Percentiles rank a stretch among this genome's conserved stretches.
Conservation (phyloP, 2,329 filamentous ascomycete species). For the Fusarium devonianum region DNA sequence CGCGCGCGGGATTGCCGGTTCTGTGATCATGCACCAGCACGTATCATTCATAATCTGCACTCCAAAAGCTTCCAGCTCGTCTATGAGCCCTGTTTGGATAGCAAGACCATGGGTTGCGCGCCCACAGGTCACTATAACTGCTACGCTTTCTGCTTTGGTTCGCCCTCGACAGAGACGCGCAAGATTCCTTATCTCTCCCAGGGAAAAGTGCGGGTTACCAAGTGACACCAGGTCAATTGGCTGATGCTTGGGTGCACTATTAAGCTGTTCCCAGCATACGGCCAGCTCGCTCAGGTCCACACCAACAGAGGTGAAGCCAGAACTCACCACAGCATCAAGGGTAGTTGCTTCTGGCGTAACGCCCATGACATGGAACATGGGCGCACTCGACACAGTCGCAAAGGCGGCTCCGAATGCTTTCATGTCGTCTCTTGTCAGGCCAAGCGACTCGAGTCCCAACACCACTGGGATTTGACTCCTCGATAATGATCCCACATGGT, state of each 20-base stretch:
- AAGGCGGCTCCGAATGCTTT: constrained; percentile 56
- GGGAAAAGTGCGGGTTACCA: constrained; percentile 55
- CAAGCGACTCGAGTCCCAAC: constrained; percentile 28
- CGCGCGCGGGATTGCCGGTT: constrained; percentile 46
- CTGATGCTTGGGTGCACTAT: constrained; percentile 10
- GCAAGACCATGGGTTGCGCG: constrained; percentile 9
- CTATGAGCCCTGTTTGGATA: constrained; percentile 41
- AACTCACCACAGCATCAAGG: neutral
- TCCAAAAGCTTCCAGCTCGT: constrained; percentile 47
- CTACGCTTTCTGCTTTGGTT: constrained; percentile 29
- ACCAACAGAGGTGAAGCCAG: neutral
- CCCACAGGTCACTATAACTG: constrained; percentile 28
- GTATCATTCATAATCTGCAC: constrained; percentile 52
- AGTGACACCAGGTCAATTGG: constrained; percentile 50
- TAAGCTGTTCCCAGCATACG: constrained; percentile 15
- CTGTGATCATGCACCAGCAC: constrained; percentile 56
- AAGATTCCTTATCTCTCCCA: constrained; percentile 47
- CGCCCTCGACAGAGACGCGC: constrained; percentile 40
- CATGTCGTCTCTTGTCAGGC: constrained; percentile 42
- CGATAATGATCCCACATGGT: neutral
- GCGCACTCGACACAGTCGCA: constrained; percentile 50
- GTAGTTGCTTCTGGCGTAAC: constrained; percentile 48
- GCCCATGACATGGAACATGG: constrained; percentile 54
- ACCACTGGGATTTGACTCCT: neutral
- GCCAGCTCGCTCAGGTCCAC: constrained; percentile 7